phyloP scores from a whole-genome alignment of 805 yeast genomes.

The Metschnikowia baotianmanensis region DNA sequence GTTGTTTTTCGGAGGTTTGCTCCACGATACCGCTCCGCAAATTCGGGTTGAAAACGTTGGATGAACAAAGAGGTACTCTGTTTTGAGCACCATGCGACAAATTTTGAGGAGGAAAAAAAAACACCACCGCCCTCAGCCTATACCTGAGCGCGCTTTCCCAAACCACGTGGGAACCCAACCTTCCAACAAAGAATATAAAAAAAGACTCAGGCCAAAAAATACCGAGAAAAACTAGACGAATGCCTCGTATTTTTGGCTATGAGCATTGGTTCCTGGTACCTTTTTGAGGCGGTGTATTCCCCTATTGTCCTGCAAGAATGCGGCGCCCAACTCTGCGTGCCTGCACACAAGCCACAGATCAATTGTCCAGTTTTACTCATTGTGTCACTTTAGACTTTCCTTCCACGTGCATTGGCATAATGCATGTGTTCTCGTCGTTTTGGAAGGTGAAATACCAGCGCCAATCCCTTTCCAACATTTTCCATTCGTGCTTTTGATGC shows the following conservation, averaged over 20 bases:
- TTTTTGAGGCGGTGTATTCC: background rate
- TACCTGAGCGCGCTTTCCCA: constrained; percentile 1
- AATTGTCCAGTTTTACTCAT: no score
- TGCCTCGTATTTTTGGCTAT: no score
- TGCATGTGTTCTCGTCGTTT: no score
- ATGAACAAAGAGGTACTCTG: background rate
- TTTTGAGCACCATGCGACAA: constrained; percentile 6
- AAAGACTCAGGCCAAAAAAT: background rate
- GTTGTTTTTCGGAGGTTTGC: background rate
- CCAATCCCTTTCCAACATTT: no score
- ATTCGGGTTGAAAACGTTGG: background rate
- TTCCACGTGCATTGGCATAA: no score
- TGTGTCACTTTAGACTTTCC: no score
- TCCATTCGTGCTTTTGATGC: no score
- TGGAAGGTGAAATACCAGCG: no score
- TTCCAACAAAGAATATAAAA: background rate
- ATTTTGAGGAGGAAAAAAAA: constrained; percentile 5
- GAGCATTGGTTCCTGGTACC: background rate
- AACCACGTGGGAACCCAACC: background rate
- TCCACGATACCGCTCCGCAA: constrained; percentile 3
- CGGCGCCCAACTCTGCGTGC: background rate
- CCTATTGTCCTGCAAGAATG: background rate
- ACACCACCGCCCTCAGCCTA: background rate
- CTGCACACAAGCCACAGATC: background rate
- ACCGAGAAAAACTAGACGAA: no score